Base-by-base conservation (phyloP, 805 yeast genomes). In the Aciculoconidium aculeatum region DNA sequence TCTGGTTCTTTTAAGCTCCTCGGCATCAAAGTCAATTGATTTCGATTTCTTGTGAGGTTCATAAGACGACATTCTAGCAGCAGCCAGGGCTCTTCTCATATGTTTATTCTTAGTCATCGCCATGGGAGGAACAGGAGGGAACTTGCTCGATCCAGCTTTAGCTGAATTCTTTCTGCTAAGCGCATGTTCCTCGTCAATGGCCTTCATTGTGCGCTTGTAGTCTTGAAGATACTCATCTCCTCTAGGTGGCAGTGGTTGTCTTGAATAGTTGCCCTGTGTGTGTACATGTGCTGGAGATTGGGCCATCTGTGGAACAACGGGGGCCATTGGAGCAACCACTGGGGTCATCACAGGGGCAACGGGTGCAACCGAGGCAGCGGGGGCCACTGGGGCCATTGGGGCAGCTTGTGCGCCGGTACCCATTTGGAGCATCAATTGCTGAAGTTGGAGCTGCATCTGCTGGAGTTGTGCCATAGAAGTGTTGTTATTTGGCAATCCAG, bases 61-160 rank as follows among this genome's bases (percentile, higher is more conserved):
- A n/a, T n/a, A n/a, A n/a, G n/a, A 47, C 1, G 41, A 20, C 9
- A 40, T 31, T 36, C 56, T 36, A 28, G 24, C 30, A 14, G 28
- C 19, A 12, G 13, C 15, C 21, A 34, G 31, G 15, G 30, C 21
- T 7, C 31, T 30, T 16, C 39, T 33, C 17, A 25, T 17, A 7
- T 27, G 22, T 6, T 24, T 18, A 7, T 27, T 24, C 23, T 32
- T 23, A 14, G 27, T 11, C 25, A 33, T 30, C 16, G 23, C 22
- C 15, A 38, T 28, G 35, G 45, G 45, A 3, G 68, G 67, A 7
- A 58, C 58, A 17, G 65, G 60, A 6, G 63, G 52, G 23, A 47
- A 57, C 24, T 67, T 45, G 30, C 45, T 59, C 3, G 61, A 50
- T 36, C 47, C n/a, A n/a, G n/a, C n/a, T n/a, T n/a, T n/a, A n/a